Evolutionary conservation across 176 grass and related monocot genomes (phyloP).

Genomic region (Alloteropsis semialata): DNA sequence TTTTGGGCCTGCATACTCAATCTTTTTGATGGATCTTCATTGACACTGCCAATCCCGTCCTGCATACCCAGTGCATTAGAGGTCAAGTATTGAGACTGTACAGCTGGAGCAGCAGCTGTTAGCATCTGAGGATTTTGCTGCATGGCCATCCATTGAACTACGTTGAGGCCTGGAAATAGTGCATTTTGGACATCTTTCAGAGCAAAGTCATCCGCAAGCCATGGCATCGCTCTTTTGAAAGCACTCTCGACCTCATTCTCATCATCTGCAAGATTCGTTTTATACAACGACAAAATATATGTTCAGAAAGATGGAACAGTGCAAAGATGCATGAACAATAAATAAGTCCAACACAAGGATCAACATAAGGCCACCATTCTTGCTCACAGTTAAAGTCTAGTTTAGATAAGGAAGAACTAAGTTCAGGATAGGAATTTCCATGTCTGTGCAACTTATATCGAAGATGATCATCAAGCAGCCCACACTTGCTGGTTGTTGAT

Average conservation of each 20-base stretch:
- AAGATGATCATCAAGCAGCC: background rate
- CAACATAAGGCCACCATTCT: background rate
- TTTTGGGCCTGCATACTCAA: constrained; percentile 67
- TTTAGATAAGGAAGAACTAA: constrained; percentile 12
- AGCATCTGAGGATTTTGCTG: constrained; percentile 85
- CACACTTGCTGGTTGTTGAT: background rate
- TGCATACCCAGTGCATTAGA: constrained; percentile 44
- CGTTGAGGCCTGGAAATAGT: constrained; percentile 81
- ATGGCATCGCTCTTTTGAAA: constrained; percentile 92
- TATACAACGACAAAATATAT: constrained; percentile 15
- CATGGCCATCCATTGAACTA: constrained; percentile 99
- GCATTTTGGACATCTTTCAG: constrained; percentile 86
- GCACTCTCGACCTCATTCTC: constrained; percentile 82
- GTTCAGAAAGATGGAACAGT: background rate
- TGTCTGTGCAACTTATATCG: constrained; percentile 1
- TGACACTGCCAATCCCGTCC: constrained; percentile 38
- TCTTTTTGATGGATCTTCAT: constrained; percentile 56
- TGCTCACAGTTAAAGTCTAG: background rate
- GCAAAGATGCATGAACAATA: background rate
- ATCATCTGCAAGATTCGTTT: constrained; percentile 71
- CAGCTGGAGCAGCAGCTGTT: constrained; percentile 40
- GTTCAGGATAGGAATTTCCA: background rate
- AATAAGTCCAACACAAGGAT: background rate
- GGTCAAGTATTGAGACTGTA: constrained; percentile 47
- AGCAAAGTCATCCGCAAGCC: constrained; percentile 82